Evolutionary conservation across 1,284 basidiomycete genomes (phyloP).

Genomic region (Salmacisia buchloeana): DNA sequence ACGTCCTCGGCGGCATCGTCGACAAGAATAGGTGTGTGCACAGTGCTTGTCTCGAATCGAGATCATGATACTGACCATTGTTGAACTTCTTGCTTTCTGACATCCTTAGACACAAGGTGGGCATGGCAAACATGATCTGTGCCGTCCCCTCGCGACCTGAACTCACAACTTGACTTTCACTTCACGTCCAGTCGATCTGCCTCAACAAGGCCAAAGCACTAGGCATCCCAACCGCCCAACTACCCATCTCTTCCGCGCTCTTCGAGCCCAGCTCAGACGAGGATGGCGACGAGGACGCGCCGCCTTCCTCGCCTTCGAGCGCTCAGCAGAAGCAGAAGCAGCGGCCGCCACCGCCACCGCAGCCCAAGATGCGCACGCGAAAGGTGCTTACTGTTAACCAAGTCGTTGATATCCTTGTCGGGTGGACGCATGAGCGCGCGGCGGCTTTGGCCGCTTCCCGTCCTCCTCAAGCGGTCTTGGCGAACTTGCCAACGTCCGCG

Average conservation of each 20-base stretch:
- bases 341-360: conserved; percentile 11
- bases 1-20: conserved; percentile 92
- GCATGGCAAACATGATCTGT: too few relatives aligned
- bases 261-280: conserved; percentile 54
- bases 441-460: conserved; percentile 7
- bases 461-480: too few relatives aligned
- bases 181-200: too few relatives aligned
- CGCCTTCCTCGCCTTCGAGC: neutral
- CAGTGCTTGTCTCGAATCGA: conserved; percentile 51
- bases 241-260: conserved; percentile 86
- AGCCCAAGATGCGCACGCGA: conserved; percentile 64
- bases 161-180: conserved; percentile 57
- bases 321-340: conserved; percentile 13
- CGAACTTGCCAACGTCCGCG: too few relatives aligned
- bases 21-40: conserved; percentile 66
- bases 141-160: neutral
- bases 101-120: conserved; percentile 6
- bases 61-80: conserved; percentile 67
- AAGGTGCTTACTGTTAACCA: conserved; percentile 98
- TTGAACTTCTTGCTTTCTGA: neutral
- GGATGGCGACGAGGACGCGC: neutral
- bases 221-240: conserved; percentile 73
- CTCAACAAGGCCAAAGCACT: conserved; percentile 73
- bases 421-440: conserved; percentile 67
- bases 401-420: conserved; percentile 80